These are phyloP conservation scores for Didymella arachidicola DNA, from an alignment of 2,329 filamentous ascomycete genomes.

Conservation along the genomic window DNA sequence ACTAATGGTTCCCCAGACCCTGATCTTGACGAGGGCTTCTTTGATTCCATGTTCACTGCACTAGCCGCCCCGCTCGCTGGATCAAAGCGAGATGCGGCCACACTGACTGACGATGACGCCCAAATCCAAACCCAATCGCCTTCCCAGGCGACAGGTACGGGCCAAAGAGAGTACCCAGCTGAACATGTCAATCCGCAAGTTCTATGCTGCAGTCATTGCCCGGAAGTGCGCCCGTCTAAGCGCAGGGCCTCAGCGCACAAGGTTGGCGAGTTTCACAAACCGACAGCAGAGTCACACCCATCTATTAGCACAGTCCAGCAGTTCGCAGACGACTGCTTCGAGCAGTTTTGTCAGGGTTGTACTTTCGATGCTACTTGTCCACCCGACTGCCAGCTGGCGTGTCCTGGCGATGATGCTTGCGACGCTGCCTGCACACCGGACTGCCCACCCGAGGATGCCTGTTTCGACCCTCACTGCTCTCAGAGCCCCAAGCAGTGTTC, in stretches of 20 bases:
- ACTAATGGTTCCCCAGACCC: conserved; percentile 39
- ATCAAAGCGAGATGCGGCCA: conserved; percentile 43
- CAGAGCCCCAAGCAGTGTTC: conserved; percentile 38
- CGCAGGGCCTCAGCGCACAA: conserved; percentile 43
- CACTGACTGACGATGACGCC: conserved; percentile 30
- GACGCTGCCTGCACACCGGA: conserved; percentile 41
- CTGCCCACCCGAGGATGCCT: conserved; percentile 42
- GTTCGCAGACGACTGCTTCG: conserved; percentile 46
- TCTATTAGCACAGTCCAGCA: conserved; percentile 37
- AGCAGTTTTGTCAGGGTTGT: conserved; percentile 49
- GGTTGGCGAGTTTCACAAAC: conserved; percentile 43
- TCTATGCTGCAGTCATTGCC: conserved; percentile 42
- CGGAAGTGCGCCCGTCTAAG: conserved; percentile 42
- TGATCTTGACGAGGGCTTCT: conserved; percentile 39
- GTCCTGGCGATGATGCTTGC: conserved; percentile 42
- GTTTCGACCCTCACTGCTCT: conserved; percentile 49
- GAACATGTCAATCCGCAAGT: conserved; percentile 39
- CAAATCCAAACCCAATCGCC: conserved; percentile 23
- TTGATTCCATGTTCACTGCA: conserved; percentile 41
- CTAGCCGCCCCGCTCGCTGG: conserved; percentile 38
- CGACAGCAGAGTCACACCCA: conserved; percentile 25
- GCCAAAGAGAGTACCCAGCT: conserved; percentile 31
- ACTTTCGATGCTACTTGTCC: conserved; percentile 40
- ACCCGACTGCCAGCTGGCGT: conserved; percentile 34
- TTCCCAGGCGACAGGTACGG: conserved; percentile 22